A percentile compares a stretch with the other conserved stretches of the same genome.
Evolutionary conservation across 805 yeast genomes (phyloP).

Genomic region (Cyberlindnera mississippiensis): DNA sequence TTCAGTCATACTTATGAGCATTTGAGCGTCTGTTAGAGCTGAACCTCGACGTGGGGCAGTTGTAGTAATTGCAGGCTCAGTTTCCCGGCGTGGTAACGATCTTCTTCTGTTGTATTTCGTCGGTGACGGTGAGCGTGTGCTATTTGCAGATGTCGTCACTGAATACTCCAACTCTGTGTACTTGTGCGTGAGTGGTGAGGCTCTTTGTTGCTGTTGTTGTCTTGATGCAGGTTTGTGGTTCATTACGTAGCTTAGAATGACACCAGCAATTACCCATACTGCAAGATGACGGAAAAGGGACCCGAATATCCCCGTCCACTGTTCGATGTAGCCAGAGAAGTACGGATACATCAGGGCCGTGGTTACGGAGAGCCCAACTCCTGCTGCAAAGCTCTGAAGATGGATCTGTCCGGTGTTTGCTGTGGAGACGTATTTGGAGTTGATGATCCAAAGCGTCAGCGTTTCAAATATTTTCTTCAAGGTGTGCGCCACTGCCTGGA

Average conservation of each 20-base stretch:
- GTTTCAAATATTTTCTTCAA: constrained; percentile 1
- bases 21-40: constrained; percentile 7
- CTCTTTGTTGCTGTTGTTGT: too few relatives aligned
- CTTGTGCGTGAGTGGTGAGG: constrained; percentile 1
- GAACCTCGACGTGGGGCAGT: constrained; percentile 1
- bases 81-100: constrained; percentile 6
- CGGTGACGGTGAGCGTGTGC: constrained; percentile 10
- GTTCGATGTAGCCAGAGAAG: constrained; percentile 19
- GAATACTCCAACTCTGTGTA: constrained; percentile 22
- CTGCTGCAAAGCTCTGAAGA: constrained; percentile 26
- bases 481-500: constrained; percentile 4
- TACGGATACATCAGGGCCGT: constrained; percentile 25
- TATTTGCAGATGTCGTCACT: constrained; percentile 14
- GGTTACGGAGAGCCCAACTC: constrained; percentile 17
- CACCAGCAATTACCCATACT: constrained; percentile 20
- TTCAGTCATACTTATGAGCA: constrained; percentile 19
- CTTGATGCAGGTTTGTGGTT: constrained; percentile 9
- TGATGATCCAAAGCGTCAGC: constrained; percentile 8
- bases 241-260: constrained; percentile 15
- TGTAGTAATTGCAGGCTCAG: constrained; percentile 7
- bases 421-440: constrained; percentile 22
- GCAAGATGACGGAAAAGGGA: constrained; percentile 18
- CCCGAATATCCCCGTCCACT: constrained; percentile 23
- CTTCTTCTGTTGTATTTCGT: constrained; percentile 3
- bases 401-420: constrained; percentile 25